phyloP scores from a whole-genome alignment of 176 grass and related monocot genomes.

The Cenchrus fungigraminus region DNA sequence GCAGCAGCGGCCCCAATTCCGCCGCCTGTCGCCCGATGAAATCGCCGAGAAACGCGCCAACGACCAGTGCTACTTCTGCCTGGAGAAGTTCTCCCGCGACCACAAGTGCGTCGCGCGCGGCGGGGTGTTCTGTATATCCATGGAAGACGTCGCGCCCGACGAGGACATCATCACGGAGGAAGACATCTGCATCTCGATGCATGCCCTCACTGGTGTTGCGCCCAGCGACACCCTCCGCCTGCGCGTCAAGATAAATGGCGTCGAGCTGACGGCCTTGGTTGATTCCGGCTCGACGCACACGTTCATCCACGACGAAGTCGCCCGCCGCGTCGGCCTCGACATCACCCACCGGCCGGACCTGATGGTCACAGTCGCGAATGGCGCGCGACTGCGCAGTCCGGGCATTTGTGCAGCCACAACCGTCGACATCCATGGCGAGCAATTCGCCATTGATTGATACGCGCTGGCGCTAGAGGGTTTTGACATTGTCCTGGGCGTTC shows the following conservation, averaged over 20 bases:
- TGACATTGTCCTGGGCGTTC: too few relatives aligned
- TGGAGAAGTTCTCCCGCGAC: neutral
- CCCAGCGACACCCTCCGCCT: neutral
- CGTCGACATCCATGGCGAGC: fast-evolving
- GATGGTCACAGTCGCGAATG: neutral
- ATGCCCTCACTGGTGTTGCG: neutral
- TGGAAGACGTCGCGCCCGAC: fast-evolving
- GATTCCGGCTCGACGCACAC: neutral
- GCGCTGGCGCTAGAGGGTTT: too few relatives aligned
- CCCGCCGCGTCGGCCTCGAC: neutral
- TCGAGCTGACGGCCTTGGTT: neutral
- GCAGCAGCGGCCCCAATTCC: neutral
- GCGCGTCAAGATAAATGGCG: fast-evolving
- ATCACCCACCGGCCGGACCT: neutral
- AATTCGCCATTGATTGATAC: neutral
- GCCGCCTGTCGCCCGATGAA: neutral
- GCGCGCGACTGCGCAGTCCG: fast-evolving
- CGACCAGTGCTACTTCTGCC: neutral
- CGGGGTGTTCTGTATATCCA: neutral
- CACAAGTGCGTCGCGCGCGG: neutral
- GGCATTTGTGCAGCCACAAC: neutral
- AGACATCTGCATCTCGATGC: neutral
- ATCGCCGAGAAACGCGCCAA: neutral
- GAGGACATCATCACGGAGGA: neutral
- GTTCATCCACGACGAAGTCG: neutral